Evolutionary conservation across 2,329 filamentous ascomycete genomes (phyloP).

Genomic region (Exophiala viscosa): DNA sequence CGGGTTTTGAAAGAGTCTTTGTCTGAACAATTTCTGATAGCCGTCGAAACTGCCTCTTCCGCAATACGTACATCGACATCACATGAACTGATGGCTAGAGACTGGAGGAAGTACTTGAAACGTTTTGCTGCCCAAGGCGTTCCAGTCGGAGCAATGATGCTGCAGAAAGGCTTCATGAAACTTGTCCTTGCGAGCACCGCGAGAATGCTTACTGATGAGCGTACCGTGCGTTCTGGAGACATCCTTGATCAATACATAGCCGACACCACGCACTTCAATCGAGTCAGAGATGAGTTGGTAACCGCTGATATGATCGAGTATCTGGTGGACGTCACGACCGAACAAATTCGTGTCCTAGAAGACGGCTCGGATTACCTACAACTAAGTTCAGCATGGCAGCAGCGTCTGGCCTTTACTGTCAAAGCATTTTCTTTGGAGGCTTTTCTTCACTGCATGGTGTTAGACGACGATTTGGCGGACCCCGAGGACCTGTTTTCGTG

Average conservation of each 20-base stretch:
- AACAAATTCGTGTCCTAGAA: conserved; percentile 83
- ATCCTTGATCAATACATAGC: conserved; percentile 71
- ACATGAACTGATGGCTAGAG: conserved; percentile 62
- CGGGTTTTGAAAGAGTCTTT: conserved; percentile 68
- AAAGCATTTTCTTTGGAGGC: conserved; percentile 78
- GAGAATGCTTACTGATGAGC: conserved; percentile 62
- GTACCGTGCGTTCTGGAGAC: conserved; percentile 58
- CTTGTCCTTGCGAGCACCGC: conserved; percentile 76
- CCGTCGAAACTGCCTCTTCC: conserved; percentile 84
- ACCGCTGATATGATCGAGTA: conserved; percentile 47
- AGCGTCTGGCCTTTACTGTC: conserved; percentile 77
- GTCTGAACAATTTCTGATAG: conserved; percentile 78
- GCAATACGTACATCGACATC: conserved; percentile 77
- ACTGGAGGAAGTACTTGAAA: conserved; percentile 83
- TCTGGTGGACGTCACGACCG: conserved; percentile 68
- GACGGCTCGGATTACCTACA: conserved; percentile 86
- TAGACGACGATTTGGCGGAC: conserved; percentile 79
- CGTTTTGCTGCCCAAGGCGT: conserved; percentile 76
- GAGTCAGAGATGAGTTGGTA: conserved; percentile 30
- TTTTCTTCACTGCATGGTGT: conserved; percentile 77
- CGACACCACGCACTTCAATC: conserved; percentile 44
- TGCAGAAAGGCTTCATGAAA: conserved; percentile 84
- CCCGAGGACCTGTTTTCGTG: conserved; percentile 73
- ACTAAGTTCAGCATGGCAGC: conserved; percentile 80
- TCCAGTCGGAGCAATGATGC: conserved; percentile 83